phyloP scores from a whole-genome alignment of 768 basidiomycete species.

The Cystobasidium onofrii region DNA sequence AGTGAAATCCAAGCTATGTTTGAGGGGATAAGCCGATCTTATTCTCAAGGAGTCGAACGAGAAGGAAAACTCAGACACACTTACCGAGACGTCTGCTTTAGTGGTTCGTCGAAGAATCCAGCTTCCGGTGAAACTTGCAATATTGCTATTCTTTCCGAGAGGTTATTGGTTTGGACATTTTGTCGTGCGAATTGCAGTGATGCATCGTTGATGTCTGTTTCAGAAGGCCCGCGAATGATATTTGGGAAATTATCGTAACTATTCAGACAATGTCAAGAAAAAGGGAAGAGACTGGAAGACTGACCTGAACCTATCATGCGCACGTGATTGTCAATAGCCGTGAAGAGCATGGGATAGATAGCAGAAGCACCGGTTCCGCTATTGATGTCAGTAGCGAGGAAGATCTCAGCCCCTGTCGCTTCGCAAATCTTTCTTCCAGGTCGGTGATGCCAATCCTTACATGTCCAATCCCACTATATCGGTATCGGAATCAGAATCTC shows the following conservation, averaged over 20 bases:
- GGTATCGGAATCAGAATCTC: slow-evolving; percentile 45
- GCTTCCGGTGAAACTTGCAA: slow-evolving; percentile 44
- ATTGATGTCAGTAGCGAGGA: neutral
- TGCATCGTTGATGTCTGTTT: slow-evolving; percentile 61
- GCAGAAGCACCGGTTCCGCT: slow-evolving; percentile 82
- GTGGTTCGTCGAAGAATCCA: slow-evolving; percentile 52
- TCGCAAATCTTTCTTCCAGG: no score
- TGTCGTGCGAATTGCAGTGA: slow-evolving; percentile 55
- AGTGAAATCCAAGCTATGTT: slow-evolving; percentile 59
- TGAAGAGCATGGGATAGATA: slow-evolving; percentile 75
- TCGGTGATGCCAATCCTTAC: no score
- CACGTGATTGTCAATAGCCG: slow-evolving; percentile 54
- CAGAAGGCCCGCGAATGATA: no score
- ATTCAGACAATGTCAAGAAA: neutral
- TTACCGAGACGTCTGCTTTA: slow-evolving; percentile 14
- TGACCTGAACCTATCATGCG: slow-evolving; percentile 63
- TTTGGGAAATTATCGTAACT: no score
- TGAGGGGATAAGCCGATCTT: neutral
- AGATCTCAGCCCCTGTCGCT: no score
- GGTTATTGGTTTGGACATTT: slow-evolving; percentile 57
- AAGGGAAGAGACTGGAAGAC: slow-evolving; percentile 20
- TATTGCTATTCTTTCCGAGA: slow-evolving; percentile 54
- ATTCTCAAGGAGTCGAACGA: no score
- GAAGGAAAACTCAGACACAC: neutral
- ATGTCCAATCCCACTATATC: neutral